Base-by-base conservation (phyloP, 2,329 filamentous ascomycete genomes). In the Fusarium sp. region DNA sequence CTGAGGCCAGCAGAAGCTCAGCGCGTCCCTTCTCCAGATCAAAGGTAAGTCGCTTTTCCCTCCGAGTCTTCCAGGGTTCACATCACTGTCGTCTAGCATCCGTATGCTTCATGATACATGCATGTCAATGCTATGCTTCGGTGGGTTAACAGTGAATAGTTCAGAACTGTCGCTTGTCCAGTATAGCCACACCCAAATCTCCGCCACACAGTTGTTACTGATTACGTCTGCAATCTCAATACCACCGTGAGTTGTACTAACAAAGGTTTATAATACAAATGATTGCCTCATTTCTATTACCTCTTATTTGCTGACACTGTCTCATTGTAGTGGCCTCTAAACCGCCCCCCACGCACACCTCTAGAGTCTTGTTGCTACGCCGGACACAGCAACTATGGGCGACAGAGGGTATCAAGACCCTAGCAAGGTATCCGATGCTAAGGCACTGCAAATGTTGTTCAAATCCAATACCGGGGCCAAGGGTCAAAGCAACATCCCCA, bases 351-450 rank as follows among this genome's bases (percentile, higher is more conserved):
- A 22, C 18, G 13, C 26, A n/a, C 13, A 26, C 11, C 35, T 8
- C 20, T 11, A 18, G 22, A 22, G 20, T 36, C 61, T 38, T 35
- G 11, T 24, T 24, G 26, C 17, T 28, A 18, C 13, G 17, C 24
- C 32, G 22, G 22, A 26, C 20, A 44, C 24, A 39, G 30, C 36
- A 28, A 41, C 28, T 35, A 69, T 66, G 48, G 77, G 24, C n/a
- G 75, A 76, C 64, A 58, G 26, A 51, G 63, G 28, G 20, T 82
- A 69, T 36, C 72, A 72, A 14, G 77, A 82, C 28, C 30, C 69
- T 1, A 69, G 73, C 14, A 81, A 75, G 42, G 56, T 82, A 6
- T 70, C 66, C 20, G 81, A 71, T 15, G 81, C 81, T 20, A 64
- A 65, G 22, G 79, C 74, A 10, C 75, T 82, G 18, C 75, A 75